Evolutionary conservation across 495 filamentous ascomycete genomes (phyloP).

Genomic region (Talaromyces ruber): DNA sequence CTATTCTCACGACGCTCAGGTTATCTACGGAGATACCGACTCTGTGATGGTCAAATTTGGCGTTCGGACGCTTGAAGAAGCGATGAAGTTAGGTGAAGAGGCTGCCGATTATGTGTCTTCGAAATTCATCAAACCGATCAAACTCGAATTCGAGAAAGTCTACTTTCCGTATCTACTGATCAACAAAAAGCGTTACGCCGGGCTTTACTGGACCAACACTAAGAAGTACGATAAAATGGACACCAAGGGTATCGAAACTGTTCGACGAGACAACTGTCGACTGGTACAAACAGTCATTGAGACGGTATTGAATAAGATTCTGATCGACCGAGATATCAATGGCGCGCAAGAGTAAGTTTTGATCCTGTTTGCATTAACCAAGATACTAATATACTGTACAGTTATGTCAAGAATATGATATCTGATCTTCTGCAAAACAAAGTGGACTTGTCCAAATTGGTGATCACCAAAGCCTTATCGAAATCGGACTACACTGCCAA

Average conservation of each 20-base stretch:
- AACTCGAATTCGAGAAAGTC: slow-evolving; percentile 98
- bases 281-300: slow-evolving; percentile 96
- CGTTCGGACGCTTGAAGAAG: slow-evolving; percentile 67
- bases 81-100: slow-evolving; percentile 92
- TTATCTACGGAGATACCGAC: slow-evolving; percentile 98
- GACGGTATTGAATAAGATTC: slow-evolving; percentile 87
- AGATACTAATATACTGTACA: slow-evolving; percentile 23
- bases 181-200: slow-evolving; percentile 99
- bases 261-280: slow-evolving; percentile 91
- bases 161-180: slow-evolving; percentile 98
- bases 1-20: slow-evolving; percentile 85
- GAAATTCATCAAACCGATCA: slow-evolving; percentile 94
- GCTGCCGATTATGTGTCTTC: slow-evolving; percentile 78
- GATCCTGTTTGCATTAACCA: not conserved
- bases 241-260: slow-evolving; percentile 98
- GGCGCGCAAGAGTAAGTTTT: slow-evolving; percentile 75
- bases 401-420: slow-evolving; percentile 94
- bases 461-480: slow-evolving; percentile 94
- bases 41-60: slow-evolving; percentile 99
- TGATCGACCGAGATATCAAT: slow-evolving; percentile 84
- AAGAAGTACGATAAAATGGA: slow-evolving; percentile 99
- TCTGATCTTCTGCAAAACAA: slow-evolving; percentile 95
- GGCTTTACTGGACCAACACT: slow-evolving; percentile 90
- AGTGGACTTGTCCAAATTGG: slow-evolving; percentile 96
- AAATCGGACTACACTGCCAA: slow-evolving; percentile 77